Percentiles rank a stretch among this genome's conserved stretches.
Evolutionary conservation across 2,329 filamentous ascomycete genomes (phyloP).

Genomic region (Nigrospora sphaerica): DNA sequence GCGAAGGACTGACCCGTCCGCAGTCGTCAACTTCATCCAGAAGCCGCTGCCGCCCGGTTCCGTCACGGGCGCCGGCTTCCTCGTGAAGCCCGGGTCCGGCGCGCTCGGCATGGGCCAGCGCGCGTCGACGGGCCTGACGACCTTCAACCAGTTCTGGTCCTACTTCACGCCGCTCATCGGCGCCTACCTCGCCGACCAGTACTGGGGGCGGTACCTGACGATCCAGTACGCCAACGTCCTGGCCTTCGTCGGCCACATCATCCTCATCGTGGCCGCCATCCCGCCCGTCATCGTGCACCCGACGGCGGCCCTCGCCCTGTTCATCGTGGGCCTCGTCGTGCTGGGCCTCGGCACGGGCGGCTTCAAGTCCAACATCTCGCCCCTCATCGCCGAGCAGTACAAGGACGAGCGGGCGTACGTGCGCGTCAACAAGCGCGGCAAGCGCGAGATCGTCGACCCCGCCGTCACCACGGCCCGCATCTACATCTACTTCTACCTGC

Average conservation of each 20-base stretch:
- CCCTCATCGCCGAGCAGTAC: conserved; percentile 66
- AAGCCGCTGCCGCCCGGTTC: conserved; percentile 35
- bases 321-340: conserved; percentile 51
- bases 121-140: conserved; percentile 22
- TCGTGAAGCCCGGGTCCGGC: not conserved
- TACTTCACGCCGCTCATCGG: conserved; percentile 54
- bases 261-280: conserved; percentile 52
- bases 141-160: conserved; percentile 51
- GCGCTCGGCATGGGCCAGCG: conserved; percentile 10
- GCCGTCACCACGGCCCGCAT: conserved; percentile 61
- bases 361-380: conserved; percentile 70
- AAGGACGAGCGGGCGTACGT: conserved; percentile 50
- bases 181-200: conserved; percentile 49
- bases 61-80: conserved; percentile 31
- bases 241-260: conserved; percentile 48
- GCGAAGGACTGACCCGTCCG: no score
- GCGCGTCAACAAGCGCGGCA: conserved; percentile 44
- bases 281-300: conserved; percentile 47
- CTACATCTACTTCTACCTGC: conserved; percentile 54
- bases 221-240: conserved; percentile 40
- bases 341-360: conserved; percentile 61
- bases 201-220: conserved; percentile 55
- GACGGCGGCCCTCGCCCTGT: conserved; percentile 49
- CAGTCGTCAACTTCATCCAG: conserved; percentile 39
- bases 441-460: conserved; percentile 65